A percentile compares a stretch with the other conserved stretches of the same genome.
Evolutionary conservation across 306 rosid species (phyloP).

Genomic region (Cyamopsis tetragonoloba): DNA sequence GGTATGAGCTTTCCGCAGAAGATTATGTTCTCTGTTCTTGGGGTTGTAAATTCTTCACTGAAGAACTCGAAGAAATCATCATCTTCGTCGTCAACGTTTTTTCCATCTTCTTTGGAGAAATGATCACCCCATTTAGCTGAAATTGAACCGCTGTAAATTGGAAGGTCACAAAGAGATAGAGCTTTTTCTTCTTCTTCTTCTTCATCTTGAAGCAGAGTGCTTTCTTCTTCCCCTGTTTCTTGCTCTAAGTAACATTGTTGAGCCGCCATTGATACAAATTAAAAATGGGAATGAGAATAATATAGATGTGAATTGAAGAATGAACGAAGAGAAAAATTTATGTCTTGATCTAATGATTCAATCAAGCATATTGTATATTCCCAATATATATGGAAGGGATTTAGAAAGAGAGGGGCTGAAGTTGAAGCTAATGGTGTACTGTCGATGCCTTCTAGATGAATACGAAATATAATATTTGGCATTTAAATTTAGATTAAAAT

Average conservation of each 20-base stretch:
- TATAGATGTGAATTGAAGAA: constrained; percentile 11
- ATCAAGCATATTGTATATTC: no score
- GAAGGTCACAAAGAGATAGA: constrained; percentile 75
- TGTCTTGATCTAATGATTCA: constrained; percentile 18
- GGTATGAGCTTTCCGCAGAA: constrained; percentile 86
- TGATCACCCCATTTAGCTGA: constrained; percentile 42
- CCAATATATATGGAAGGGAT: constrained; percentile 20
- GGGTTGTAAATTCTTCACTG: constrained; percentile 51
- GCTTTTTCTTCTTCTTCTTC: constrained; percentile 55
- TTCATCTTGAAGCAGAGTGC: constrained; percentile 31
- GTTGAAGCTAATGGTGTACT: constrained; percentile 9
- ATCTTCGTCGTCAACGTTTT: constrained; percentile 27
- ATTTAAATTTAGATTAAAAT: neutral
- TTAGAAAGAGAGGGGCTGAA: neutral
- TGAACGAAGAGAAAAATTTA: no score
- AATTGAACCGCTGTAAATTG: constrained; percentile 34
- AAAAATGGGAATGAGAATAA: neutral
- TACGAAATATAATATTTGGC: neutral
- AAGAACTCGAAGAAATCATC: constrained; percentile 68
- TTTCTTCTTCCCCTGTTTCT: constrained; percentile 26
- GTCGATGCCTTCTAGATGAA: constrained; percentile 59
- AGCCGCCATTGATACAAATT: constrained; percentile 33
- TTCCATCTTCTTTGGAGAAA: constrained; percentile 36
- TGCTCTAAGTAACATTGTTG: constrained; percentile 9
- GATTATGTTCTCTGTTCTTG: constrained; percentile 49